A percentile compares a stretch with the other conserved stretches of the same genome.
phyloP scores from a whole-genome alignment of 805 yeast genomes.

The Saccharomycopsis microspora region DNA sequence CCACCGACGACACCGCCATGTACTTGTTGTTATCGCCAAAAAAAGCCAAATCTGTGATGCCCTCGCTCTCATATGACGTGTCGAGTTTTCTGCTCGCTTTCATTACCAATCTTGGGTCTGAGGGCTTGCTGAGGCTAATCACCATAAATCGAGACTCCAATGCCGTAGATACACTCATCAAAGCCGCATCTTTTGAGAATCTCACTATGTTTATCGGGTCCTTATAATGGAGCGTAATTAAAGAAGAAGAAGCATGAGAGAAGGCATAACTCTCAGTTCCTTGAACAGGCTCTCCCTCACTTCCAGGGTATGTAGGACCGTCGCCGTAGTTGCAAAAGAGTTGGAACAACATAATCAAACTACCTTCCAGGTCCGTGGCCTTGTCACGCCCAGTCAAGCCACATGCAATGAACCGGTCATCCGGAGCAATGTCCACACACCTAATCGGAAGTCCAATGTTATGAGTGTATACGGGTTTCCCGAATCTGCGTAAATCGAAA shows the following conservation, averaged over 20 bases:
- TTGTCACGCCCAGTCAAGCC: constrained; percentile 74
- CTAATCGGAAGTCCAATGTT: constrained; percentile 65
- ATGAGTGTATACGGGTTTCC: constrained; percentile 58
- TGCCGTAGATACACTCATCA: constrained; percentile 30
- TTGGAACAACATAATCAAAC: constrained; percentile 13
- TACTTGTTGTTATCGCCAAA: constrained; percentile 50
- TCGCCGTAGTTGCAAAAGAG: neutral
- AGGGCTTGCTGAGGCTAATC: constrained; percentile 52
- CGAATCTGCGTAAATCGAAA: constrained; percentile 42
- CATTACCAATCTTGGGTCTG: constrained; percentile 57
- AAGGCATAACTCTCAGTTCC: neutral
- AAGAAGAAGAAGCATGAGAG: constrained; percentile 21
- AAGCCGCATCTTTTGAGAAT: constrained; percentile 58
- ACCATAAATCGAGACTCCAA: constrained; percentile 72
- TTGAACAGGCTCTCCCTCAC: neutral
- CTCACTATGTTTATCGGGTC: constrained; percentile 72
- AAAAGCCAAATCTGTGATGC: constrained; percentile 72
- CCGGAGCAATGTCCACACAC: constrained; percentile 60
- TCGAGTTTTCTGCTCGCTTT: constrained; percentile 54
- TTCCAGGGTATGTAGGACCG: neutral
- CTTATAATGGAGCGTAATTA: constrained; percentile 73
- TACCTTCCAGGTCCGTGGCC: constrained; percentile 14
- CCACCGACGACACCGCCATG: constrained; percentile 47
- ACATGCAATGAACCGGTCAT: constrained; percentile 57
- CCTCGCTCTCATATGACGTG: constrained; percentile 70